Evolutionary conservation across 2,329 filamentous ascomycete genomes (phyloP), one percentile per base, ranked within the genome.

Genomic region (Cladorrhinum sp.): DNA sequence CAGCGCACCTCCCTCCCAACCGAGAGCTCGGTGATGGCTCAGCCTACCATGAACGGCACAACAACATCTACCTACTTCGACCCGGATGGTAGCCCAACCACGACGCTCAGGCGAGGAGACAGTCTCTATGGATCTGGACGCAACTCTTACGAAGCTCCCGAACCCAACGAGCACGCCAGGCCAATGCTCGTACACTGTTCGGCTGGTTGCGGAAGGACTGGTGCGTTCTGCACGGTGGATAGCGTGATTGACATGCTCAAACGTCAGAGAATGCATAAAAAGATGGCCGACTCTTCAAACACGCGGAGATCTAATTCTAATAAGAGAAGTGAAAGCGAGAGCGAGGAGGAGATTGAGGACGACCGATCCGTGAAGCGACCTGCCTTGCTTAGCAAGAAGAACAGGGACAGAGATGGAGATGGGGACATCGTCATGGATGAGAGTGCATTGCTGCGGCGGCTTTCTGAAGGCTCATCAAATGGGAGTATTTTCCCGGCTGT

Each of bases 171-270:
- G 7, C 69, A 75, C 1, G 66, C 81, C 23, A 82, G 91, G 27
- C 93, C 93, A 7, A 86, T 97, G 67, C 74, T 99, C 22, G 93
- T 99, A 0, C 95, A 99, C 73, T 99, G 95, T 76, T 96, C 92
- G 57, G 95, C 95, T 3, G 95, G 95, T 0, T 99, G 95, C 75
- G 95, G 95, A 0, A 89, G 95, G 13, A 99, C 95, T 0, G 95
- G 95, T 2, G 93, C 95, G 0, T 99, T 98, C 71, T 98, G 95
- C 73, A 96, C 95, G 0, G 92, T 98, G 16, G 95, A 98, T 73
- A 93, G 89, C 41, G 95, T 98, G 8, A 88, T 98, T 59, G 93
- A 97, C 74, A 96, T 97, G 90, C 78, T 99, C 62, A 96, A 96
- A 77, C 86, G 91, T n/a, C 92, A 96, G 74, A 83, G 79, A 29